Evolutionary conservation across 768 basidiomycete genomes (phyloP), one percentile per base, ranked within the genome.

Genomic region (Suillus variegatus): DNA sequence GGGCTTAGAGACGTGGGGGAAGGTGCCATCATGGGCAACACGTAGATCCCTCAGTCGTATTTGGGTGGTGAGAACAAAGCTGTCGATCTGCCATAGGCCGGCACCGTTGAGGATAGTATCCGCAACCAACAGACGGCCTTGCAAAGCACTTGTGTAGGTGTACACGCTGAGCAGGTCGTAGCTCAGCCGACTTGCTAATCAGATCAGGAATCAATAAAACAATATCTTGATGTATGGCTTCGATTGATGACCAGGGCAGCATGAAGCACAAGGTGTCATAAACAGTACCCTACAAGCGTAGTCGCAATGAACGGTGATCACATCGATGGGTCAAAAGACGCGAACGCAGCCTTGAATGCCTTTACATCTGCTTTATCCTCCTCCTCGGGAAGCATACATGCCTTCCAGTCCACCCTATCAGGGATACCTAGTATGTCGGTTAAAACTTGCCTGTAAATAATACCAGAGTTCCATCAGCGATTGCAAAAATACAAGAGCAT

Each of bases 321-420:
- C 49, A 74, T 56, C 7, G 78, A 76, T 1, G 90, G 87, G 75
- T 93, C 88, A 71, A 93, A 93, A 3, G 86, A 77, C 9, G 86
- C 82, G 73, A 97, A 97, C 3, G 91, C 93, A 41, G 82, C 77
- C 73, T 96, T 98, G 79, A 99, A 97, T 52, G 85, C 84, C 65
- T 88, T 80, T 1, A 88, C 93, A 75, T 99, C 97, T 12, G 84
- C 86, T 72, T 81, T 90, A 73, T 99, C 97, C 71, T 95, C 93
- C 16, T 88, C 91, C 65, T 97, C 94, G 10, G 88, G 78, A 67
- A 94, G 84, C 70, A 85, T 81, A 74, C 97, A 99, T 1, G 83
- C 85, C 74, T 94, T 97, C 97, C 97, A 99, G 72, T 99, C 96
- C 60, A 91, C 80, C 56, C 97, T 84, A 22, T 94, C 87, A 1